Percentiles rank a stretch among this genome's conserved stretches.
phyloP scores from a whole-genome alignment of 768 basidiomycete genomes.

The Boletus rex-veris region DNA sequence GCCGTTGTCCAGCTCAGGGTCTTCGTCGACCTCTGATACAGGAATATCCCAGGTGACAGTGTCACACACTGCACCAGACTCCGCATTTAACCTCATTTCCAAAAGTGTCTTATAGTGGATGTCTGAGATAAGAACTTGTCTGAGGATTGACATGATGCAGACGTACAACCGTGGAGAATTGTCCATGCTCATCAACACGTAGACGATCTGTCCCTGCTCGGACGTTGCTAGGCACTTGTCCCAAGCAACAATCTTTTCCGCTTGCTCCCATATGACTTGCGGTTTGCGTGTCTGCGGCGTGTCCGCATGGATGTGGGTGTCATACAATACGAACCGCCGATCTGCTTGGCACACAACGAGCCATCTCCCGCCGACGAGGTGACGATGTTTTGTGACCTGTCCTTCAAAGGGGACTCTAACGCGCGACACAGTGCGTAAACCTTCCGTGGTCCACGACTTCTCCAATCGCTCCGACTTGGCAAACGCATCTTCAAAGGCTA shows the following conservation, averaged over 20 bases:
- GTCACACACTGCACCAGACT: neutral
- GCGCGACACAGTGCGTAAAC: neutral
- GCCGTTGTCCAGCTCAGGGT: neutral
- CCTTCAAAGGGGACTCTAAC: neutral
- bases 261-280: neutral
- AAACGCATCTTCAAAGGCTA: neutral
- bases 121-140: too few relatives aligned
- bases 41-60: neutral
- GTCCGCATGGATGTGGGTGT: neutral
- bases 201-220: neutral
- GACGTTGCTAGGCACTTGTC: neutral
- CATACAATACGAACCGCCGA: neutral
- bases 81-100: neutral
- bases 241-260: neutral
- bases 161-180: neutral
- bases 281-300: neutral
- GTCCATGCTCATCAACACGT: neutral
- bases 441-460: neutral
- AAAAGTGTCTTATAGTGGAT: neutral
- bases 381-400: neutral
- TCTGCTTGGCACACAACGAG: neutral
- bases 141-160: neutral
- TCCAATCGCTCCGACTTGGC: neutral
- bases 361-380: constrained; percentile 1
- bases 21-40: neutral